Evolutionary conservation across 139 green algal genomes (phyloP).

Genomic region (Desmodesmus armatus): DNA sequence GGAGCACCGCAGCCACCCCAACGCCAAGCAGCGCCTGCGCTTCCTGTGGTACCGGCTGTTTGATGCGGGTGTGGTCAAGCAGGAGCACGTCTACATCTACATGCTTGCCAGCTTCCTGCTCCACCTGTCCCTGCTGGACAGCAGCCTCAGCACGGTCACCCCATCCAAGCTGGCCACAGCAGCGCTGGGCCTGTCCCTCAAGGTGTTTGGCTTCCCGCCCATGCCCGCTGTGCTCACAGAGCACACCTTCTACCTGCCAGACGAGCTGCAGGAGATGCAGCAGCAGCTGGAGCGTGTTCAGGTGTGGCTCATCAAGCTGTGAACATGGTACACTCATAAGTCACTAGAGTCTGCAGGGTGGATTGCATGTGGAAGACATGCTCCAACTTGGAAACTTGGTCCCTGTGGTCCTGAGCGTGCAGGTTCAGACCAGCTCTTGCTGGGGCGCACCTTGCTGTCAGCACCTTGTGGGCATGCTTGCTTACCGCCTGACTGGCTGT

Average conservation of each 20-base stretch:
- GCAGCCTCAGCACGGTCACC: conserved; percentile 39
- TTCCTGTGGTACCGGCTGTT: conserved; percentile 69
- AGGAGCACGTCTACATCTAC: conserved; percentile 75
- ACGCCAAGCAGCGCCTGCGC: conserved; percentile 72
- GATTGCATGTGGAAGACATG: neutral
- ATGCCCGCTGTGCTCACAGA: conserved; percentile 63
- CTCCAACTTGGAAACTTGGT: neutral
- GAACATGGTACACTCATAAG: neutral
- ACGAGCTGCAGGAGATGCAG: conserved; percentile 60
- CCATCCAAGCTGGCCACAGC: conserved; percentile 60
- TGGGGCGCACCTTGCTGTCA: neutral
- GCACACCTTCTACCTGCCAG: conserved; percentile 59
- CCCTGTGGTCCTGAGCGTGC: neutral
- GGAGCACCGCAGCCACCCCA: conserved; percentile 50
- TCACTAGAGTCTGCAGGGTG: neutral
- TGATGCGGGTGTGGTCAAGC: conserved; percentile 23
- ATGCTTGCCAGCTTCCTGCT: conserved; percentile 73
- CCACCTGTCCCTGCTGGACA: conserved; percentile 68
- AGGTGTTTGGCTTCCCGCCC: conserved; percentile 53
- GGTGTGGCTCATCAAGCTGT: neutral
- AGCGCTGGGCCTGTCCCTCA: conserved; percentile 58
- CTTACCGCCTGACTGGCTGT: neutral
- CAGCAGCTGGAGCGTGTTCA: conserved; percentile 11
- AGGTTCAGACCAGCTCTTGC: neutral
- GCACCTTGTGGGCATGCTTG: neutral